These are phyloP conservation scores for Clathrospora elynae DNA, from an alignment of 2,329 filamentous ascomycete genomes.

Conservation along the genomic window DNA sequence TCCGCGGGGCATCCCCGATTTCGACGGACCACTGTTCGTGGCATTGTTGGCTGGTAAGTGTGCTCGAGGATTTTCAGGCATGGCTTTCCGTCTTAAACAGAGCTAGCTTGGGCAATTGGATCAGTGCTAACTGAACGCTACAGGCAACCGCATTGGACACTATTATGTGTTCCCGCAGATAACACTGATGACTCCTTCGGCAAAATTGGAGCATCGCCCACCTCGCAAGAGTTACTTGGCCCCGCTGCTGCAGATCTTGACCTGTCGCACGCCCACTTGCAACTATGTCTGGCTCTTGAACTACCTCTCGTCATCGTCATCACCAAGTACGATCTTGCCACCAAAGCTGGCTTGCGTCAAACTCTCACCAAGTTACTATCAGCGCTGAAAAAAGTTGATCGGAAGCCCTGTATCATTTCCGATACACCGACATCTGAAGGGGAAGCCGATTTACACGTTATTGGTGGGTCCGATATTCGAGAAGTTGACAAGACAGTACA, in stretches of 20 bases:
- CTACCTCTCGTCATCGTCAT: slow-evolving; percentile 81
- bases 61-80: neutral
- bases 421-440: slow-evolving; percentile 31
- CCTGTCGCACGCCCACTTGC: slow-evolving; percentile 77
- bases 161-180: slow-evolving; percentile 85
- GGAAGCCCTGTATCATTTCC: slow-evolving; percentile 72
- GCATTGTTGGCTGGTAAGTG: slow-evolving; percentile 79
- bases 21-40: slow-evolving; percentile 83
- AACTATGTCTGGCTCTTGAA: slow-evolving; percentile 80
- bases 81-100: neutral
- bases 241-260: slow-evolving; percentile 65
- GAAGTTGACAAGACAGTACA: slow-evolving; percentile 64
- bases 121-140: slow-evolving; percentile 7
- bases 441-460: slow-evolving; percentile 56
- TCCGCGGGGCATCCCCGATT: slow-evolving; percentile 91
- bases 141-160: slow-evolving; percentile 82
- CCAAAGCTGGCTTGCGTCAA: slow-evolving; percentile 69
- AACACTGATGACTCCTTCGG: slow-evolving; percentile 61
- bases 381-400: slow-evolving; percentile 74
- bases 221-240: slow-evolving; percentile 59
- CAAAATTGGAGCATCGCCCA: slow-evolving; percentile 54
- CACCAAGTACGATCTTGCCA: slow-evolving; percentile 89
- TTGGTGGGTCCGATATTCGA: slow-evolving; percentile 61
- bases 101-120: neutral
- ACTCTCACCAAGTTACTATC: slow-evolving; percentile 77